Conservation (phyloP, 176 grass and related monocot genomes). For the Elymus sibiricus region DNA sequence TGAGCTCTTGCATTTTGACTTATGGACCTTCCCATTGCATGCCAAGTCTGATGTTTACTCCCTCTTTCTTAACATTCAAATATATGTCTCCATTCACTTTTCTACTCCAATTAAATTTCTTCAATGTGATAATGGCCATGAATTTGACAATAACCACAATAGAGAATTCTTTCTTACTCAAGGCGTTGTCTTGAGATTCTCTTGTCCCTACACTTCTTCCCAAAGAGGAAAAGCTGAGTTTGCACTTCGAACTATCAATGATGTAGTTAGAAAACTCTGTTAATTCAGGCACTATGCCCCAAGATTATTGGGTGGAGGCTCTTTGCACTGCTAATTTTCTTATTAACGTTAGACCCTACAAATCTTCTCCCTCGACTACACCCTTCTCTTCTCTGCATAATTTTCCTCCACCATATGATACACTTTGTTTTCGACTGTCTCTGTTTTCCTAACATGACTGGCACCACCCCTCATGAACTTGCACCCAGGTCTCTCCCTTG, state of each 20-base stretch:
- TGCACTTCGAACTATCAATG: neutral
- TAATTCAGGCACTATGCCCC: too few relatives aligned
- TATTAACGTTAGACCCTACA: too few relatives aligned
- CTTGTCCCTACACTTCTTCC: neutral
- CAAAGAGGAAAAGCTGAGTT: neutral
- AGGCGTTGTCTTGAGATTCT: neutral
- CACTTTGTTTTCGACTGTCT: too few relatives aligned
- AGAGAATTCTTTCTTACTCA: neutral
- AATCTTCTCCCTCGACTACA: too few relatives aligned
- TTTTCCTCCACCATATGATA: too few relatives aligned
- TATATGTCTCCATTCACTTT: neutral
- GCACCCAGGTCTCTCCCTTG: too few relatives aligned
- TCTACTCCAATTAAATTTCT: neutral
- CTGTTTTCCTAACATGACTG: too few relatives aligned
- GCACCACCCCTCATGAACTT: too few relatives aligned
- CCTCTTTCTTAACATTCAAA: fast-evolving
- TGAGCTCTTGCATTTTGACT: neutral
- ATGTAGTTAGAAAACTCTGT: neutral
- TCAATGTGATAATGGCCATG: neutral
- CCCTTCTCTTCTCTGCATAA: too few relatives aligned
- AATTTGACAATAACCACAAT: neutral
- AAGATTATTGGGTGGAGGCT: too few relatives aligned
- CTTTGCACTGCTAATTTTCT: too few relatives aligned
- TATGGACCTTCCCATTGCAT: neutral
- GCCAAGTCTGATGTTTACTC: neutral